Evolutionary conservation across 2,329 filamentous ascomycete species (phyloP).

Genomic region (Calonectria leucothoes): DNA sequence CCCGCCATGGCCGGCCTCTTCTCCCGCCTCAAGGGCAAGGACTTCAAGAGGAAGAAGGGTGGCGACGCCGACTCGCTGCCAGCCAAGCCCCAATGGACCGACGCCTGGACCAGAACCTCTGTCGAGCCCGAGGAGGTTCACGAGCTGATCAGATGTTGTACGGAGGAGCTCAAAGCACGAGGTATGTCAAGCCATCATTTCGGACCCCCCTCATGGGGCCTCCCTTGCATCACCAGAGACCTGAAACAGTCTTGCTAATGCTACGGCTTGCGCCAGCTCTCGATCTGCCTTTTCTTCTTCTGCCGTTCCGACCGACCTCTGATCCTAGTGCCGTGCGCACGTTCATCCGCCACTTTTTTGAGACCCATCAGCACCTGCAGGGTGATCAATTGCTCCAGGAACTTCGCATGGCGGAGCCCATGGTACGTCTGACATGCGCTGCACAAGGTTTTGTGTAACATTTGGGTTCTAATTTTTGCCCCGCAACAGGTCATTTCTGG

Average conservation of each 20-base stretch:
- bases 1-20: conserved; percentile 68
- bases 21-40: conserved; percentile 79
- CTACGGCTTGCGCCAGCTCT: conserved; percentile 68
- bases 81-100: conserved; percentile 83
- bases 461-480: conserved; percentile 37
- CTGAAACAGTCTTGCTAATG: conserved; percentile 31
- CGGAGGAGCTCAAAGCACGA: conserved; percentile 91
- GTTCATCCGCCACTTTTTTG: conserved; percentile 94
- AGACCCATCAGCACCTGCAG: conserved; percentile 70
- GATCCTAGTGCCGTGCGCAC: conserved; percentile 92
- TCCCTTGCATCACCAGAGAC: neutral
- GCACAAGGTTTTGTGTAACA: neutral
- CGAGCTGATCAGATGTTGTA: conserved; percentile 86
- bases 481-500: conserved; percentile 84
- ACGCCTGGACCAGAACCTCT: conserved; percentile 85
- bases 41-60: conserved; percentile 77
- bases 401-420: conserved; percentile 90
- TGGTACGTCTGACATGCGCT: conserved; percentile 69
- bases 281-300: conserved; percentile 89
- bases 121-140: conserved; percentile 92
- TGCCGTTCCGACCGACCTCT: conserved; percentile 93
- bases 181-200: conserved; percentile 68
- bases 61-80: conserved; percentile 65
- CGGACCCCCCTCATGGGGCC: neutral
- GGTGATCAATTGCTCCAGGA: conserved; percentile 85